Evolutionary conservation across 768 basidiomycete species (phyloP).

Genomic region (Tubosaeta brunneosetosa): DNA sequence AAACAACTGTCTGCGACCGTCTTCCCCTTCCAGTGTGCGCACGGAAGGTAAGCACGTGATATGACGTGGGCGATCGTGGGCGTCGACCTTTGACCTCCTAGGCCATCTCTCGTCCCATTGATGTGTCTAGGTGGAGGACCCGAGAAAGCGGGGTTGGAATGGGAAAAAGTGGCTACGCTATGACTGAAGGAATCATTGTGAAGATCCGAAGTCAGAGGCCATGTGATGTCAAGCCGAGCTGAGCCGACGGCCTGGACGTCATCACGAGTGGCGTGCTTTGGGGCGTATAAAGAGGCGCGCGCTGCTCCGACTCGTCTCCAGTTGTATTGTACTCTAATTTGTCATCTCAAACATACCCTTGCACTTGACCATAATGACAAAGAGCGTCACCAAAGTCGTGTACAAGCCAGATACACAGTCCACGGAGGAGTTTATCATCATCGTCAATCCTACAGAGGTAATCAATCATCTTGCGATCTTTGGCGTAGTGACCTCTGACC

Average conservation of each 20-base stretch:
- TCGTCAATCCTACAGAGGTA: conserved; percentile 66
- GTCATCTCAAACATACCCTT: conserved; percentile 8
- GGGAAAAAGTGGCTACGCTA: conserved; percentile 20
- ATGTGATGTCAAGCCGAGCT: conserved; percentile 25
- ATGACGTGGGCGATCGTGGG: not conserved
- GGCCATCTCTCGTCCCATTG: conserved; percentile 56
- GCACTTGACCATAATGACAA: conserved; percentile 34
- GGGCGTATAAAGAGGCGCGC: conserved; percentile 23
- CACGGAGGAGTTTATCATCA: conserved; percentile 66
- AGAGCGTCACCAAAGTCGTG: conserved; percentile 60
- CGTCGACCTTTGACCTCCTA: conserved; percentile 8
- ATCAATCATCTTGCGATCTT: conserved; percentile 12
- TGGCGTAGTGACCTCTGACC: conserved; percentile 4
- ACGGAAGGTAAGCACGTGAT: conserved; percentile 60
- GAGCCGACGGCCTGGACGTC: conserved; percentile 14
- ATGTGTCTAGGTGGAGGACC: conserved; percentile 25
- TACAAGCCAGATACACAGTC: conserved; percentile 75
- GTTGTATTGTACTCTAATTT: conserved; percentile 11
- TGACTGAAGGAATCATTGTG: conserved; percentile 4
- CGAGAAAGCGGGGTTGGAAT: conserved; percentile 16
- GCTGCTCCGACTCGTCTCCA: not conserved
- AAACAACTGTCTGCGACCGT: conserved; percentile 61
- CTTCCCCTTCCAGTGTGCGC: conserved; percentile 95
- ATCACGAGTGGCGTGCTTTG: conserved; percentile 17
- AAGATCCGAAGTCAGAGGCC: conserved; percentile 11